Base-by-base conservation (phyloP, 2,329 filamentous ascomycete genomes). In the Epicoccum sorghinum region DNA sequence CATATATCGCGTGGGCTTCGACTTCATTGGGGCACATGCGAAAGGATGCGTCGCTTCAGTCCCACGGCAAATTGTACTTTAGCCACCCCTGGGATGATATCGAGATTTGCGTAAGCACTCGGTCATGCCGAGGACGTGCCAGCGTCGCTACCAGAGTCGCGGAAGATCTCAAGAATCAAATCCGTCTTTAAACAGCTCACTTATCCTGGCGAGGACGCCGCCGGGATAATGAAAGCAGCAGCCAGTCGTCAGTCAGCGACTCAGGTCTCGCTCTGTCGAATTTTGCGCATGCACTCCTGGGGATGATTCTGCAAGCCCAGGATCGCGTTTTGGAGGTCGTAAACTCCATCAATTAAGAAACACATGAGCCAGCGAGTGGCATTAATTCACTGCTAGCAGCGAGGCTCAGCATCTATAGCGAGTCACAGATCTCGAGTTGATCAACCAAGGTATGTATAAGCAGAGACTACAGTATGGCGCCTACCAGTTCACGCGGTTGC, bases 21-120 rank as follows among this genome's bases (percentile, higher is more conserved):
- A 14, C 14, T 8, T 32, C 25, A 55, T 50, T 50, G 52, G 46
- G 23, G 41, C 36, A 23, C 13, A 49, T 30, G 35, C 40, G 18
- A 18, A 18, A 18, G 7, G 40, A 27, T 35, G 40, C 27, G 25
- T 37, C 42, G 46, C 52, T 41, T 30, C 7, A 45, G 48, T 43
- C 40, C 29, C 41, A 36, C 40, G 52, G 32, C 45, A 55, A 50
- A 55, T 50, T 50, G 25, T 42, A 47, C 7, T 46, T 46, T 46
- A 47, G 5, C 52, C 46, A 55, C 18, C 35, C 46, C 27, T 38
- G 41, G 14, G 18, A 36, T 25, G 42, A 41, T 42, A n/a, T 29
- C 40, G 13, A 22, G 14, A 7, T 18, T 3, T 24, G 35, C 45
- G 43, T 37, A 29, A 33, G 32, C 23, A 4, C 8, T 47, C 52